Percentiles rank a stretch among this genome's conserved stretches.
Conservation (phyloP, 768 basidiomycete species). For the Boletus rubroflammeus region DNA sequence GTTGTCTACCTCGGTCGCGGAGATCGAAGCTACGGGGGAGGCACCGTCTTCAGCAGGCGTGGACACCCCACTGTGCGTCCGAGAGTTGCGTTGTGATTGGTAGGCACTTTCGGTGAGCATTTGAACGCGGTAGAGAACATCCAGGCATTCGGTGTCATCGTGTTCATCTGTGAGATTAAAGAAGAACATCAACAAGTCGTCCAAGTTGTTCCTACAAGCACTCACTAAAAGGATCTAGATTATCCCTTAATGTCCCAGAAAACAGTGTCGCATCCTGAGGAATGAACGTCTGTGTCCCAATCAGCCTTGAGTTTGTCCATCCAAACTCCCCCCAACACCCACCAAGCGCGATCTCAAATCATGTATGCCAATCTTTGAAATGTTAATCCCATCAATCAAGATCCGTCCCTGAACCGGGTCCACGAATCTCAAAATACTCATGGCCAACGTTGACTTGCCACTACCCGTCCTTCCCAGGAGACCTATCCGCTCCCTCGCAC, state of each 20-base stretch:
- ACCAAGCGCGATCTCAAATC: slow-evolving; percentile 77
- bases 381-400: slow-evolving; percentile 84
- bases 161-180: slow-evolving; percentile 53
- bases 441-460: slow-evolving; percentile 80
- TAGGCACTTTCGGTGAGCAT: slow-evolving; percentile 55
- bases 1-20: slow-evolving; percentile 50
- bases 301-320: not conserved
- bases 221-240: slow-evolving; percentile 68
- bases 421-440: slow-evolving; percentile 81
- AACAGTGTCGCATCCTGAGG: slow-evolving; percentile 76
- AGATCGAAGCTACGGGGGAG: slow-evolving; percentile 40
- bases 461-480: slow-evolving; percentile 80
- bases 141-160: slow-evolving; percentile 72
- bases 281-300: slow-evolving; percentile 62
- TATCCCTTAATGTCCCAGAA: slow-evolving; percentile 74
- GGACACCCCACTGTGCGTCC: slow-evolving; percentile 41
- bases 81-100: slow-evolving; percentile 49
- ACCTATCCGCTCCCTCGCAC: slow-evolving; percentile 71
- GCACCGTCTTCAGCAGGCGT: slow-evolving; percentile 41
- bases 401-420: slow-evolving; percentile 77
- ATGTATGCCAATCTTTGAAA: slow-evolving; percentile 78
- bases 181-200: not conserved
- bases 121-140: slow-evolving; percentile 79
- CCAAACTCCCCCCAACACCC: slow-evolving; percentile 23
- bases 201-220: not conserved